Evolutionary conservation across 2,329 filamentous ascomycete genomes (phyloP).

Genomic region (Drechslerella coelobrocha): DNA sequence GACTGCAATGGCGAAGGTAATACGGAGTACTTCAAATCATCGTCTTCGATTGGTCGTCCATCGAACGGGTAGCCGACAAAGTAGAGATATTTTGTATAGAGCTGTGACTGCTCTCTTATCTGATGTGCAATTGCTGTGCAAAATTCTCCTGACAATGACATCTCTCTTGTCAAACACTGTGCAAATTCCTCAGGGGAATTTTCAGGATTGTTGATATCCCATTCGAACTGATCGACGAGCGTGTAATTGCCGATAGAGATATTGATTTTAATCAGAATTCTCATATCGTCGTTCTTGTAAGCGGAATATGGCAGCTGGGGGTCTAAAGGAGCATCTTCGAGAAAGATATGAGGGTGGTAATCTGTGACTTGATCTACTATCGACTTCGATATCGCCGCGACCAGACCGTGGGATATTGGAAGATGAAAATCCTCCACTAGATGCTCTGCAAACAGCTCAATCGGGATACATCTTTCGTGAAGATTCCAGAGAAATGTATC

Average conservation of each 20-base stretch:
- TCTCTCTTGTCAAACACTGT: slow-evolving; percentile 81
- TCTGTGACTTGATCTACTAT: slow-evolving; percentile 90
- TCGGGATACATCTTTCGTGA: slow-evolving; percentile 81
- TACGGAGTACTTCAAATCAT: slow-evolving; percentile 84
- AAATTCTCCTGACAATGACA: slow-evolving; percentile 92
- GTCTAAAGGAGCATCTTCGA: slow-evolving; percentile 88
- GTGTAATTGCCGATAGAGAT: slow-evolving; percentile 96
- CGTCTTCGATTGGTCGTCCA: slow-evolving; percentile 88
- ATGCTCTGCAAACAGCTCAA: slow-evolving; percentile 84
- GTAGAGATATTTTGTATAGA: slow-evolving; percentile 92
- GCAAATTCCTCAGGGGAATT: slow-evolving; percentile 97
- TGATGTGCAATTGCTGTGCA: slow-evolving; percentile 97
- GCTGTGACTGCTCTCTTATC: slow-evolving; percentile 92
- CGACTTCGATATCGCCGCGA: slow-evolving; percentile 71
- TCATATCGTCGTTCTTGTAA: slow-evolving; percentile 99
- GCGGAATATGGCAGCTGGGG: slow-evolving; percentile 87
- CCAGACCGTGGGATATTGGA: slow-evolving; percentile 70
- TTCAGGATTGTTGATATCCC: slow-evolving; percentile 94
- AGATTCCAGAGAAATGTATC: slow-evolving; percentile 99
- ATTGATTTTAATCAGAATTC: slow-evolving; percentile 91
- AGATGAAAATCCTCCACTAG: slow-evolving; percentile 85
- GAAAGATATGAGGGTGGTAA: slow-evolving; percentile 89
- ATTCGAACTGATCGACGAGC: slow-evolving; percentile 95
- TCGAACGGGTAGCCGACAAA: slow-evolving; percentile 94
- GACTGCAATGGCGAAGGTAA: slow-evolving; percentile 80